A percentile compares a stretch with the other conserved stretches of the same genome.
phyloP scores from a whole-genome alignment of 139 green algal species.

The Gonium pectorale region DNA sequence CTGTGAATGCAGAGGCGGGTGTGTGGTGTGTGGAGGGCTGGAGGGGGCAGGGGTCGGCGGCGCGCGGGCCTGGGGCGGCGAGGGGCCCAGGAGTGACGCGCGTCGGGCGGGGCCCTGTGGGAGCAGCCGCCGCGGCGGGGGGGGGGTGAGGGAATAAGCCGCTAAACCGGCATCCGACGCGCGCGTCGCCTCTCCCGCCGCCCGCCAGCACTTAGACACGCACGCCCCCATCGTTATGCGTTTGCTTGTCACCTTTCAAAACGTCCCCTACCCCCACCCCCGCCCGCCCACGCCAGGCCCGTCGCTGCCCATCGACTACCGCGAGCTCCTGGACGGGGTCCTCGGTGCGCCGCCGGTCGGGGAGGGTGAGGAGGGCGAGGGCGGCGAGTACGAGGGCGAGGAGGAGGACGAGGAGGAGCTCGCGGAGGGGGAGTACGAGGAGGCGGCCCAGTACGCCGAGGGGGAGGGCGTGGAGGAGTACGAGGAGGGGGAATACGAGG shows the following conservation, averaged over 20 bases:
- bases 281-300: not conserved
- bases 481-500: not conserved
- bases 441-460: slow-evolving; percentile 28
- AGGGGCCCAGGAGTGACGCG: too few relatives aligned
- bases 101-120: too few relatives aligned
- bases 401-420: not conserved
- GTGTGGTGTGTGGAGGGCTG: not conserved
- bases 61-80: not conserved
- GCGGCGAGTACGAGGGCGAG: slow-evolving; percentile 17
- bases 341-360: not conserved
- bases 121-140: too few relatives aligned
- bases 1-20: not conserved
- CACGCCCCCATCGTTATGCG: not conserved
- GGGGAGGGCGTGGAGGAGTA: not conserved
- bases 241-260: not conserved
- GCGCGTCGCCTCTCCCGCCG: too few relatives aligned
- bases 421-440: not conserved
- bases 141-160: too few relatives aligned
- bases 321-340: not conserved
- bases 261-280: not conserved
- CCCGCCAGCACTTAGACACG: not conserved
- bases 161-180: too few relatives aligned
- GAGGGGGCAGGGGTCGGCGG: not conserved
- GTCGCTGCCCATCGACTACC: not conserved
- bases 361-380: not conserved